Conservation (phyloP, 257 asterid genomes). For the Apocynum venetum region DNA sequence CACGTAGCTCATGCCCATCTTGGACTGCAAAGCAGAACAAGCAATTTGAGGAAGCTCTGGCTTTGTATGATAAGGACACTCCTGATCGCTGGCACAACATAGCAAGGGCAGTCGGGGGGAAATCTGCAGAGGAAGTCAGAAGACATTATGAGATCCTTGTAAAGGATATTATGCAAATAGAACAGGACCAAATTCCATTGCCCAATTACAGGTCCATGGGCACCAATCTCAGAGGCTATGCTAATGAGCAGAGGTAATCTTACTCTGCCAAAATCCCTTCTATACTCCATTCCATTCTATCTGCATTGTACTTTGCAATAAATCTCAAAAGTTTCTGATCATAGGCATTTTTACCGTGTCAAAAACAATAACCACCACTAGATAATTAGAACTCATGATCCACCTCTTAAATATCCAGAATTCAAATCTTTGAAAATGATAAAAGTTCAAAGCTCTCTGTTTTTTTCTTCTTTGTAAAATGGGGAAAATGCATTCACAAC, state of each 20-base stretch:
- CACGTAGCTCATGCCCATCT: conserved; percentile 24
- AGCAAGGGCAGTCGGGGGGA: conserved; percentile 40
- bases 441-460: neutral
- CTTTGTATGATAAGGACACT: conserved; percentile 38
- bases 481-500: neutral
- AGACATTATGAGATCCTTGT: conserved; percentile 40
- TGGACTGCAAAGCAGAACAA: conserved; percentile 51
- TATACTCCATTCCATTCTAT: neutral
- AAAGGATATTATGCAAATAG: conserved; percentile 37
- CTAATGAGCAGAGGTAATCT: conserved; percentile 32
- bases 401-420: too few relatives aligned
- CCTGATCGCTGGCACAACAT: conserved; percentile 43
- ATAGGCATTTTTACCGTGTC: neutral
- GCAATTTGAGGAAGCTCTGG: conserved; percentile 48
- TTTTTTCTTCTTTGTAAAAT: neutral
- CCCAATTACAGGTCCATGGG: conserved; percentile 29
- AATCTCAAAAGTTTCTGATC: neutral
- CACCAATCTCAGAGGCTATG: conserved; percentile 17
- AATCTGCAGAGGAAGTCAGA: conserved; percentile 39
- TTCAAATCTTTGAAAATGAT: neutral
- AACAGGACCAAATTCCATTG: conserved; percentile 30
- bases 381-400: too few relatives aligned
- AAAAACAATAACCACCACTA: neutral
- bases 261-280: neutral
- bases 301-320: neutral